A percentile compares a stretch with the other conserved stretches of the same genome.
Evolutionary conservation across 176 grass and related monocot genomes (phyloP).

Genomic region (Otatea glauca): DNA sequence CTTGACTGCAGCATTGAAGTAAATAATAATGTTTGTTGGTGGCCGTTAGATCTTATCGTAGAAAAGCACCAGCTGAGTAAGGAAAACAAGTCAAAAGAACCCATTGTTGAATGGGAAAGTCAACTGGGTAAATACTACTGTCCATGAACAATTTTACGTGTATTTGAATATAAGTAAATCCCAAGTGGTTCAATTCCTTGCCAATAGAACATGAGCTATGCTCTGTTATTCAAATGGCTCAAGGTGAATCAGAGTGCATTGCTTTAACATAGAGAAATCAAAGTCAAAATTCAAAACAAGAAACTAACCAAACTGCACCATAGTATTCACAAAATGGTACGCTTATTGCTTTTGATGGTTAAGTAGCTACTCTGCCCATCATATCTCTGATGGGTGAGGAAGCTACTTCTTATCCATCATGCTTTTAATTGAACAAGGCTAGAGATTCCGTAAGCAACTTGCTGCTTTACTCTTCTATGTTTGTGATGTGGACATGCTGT

Average conservation of each 20-base stretch:
- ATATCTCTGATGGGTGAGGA: slow-evolving; percentile 9
- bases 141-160: background rate
- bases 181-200: background rate
- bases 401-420: background rate
- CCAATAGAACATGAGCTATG: background rate
- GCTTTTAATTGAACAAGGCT: slow-evolving; percentile 3
- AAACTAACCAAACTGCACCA: background rate
- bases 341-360: background rate
- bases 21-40: slow-evolving; percentile 16
- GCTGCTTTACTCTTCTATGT: slow-evolving; percentile 5
- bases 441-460: slow-evolving; percentile 14
- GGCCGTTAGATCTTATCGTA: slow-evolving; percentile 16
- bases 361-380: background rate
- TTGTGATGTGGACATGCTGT: slow-evolving; percentile 7
- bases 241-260: slow-evolving; percentile 21
- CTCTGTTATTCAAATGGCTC: slow-evolving; percentile 9
- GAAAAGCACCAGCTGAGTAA: background rate
- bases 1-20: slow-evolving; percentile 18
- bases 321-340: background rate
- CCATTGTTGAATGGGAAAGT: background rate
- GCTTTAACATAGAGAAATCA: slow-evolving; percentile 3
- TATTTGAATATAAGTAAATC: background rate
- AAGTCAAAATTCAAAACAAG: background rate
- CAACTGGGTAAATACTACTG: slow-evolving; percentile 3
- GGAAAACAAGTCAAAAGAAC: slow-evolving; percentile 2